phyloP scores from a whole-genome alignment of 371 early-diverging fungal genomes.

The Haplosporangium sp. region DNA sequence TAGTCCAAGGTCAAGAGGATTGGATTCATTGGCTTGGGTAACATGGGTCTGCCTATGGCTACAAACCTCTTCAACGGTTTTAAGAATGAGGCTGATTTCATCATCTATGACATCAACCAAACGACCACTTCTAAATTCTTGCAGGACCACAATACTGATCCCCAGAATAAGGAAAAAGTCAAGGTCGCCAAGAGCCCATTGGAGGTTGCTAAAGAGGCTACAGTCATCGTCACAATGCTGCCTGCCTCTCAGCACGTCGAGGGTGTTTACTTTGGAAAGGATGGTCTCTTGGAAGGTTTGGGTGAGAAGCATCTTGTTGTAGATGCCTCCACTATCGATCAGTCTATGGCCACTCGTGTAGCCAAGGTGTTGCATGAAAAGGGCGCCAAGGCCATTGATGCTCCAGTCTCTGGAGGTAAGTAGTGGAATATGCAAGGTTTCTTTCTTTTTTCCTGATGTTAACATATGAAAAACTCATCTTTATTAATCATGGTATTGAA shows the following conservation, averaged over 20 bases:
- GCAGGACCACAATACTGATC: constrained; percentile 53
- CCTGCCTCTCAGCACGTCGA: constrained; percentile 88
- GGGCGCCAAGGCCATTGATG: constrained; percentile 86
- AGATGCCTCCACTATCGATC: constrained; percentile 95
- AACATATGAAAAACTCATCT: neutral
- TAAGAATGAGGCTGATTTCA: constrained; percentile 67
- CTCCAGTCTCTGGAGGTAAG: constrained; percentile 95
- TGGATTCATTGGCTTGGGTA: constrained; percentile 96
- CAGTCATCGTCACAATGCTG: constrained; percentile 93
- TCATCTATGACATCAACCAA: constrained; percentile 81
- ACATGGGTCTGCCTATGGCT: constrained; percentile 96
- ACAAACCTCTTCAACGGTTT: constrained; percentile 76
- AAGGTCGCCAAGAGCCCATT: constrained; percentile 67
- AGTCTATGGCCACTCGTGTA: constrained; percentile 75
- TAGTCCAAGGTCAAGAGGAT: constrained; percentile 62
- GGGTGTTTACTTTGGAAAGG: constrained; percentile 78
- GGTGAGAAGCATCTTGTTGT: constrained; percentile 71
- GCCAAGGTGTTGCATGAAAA: constrained; percentile 67
- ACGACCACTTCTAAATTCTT: constrained; percentile 66
- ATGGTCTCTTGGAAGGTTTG: constrained; percentile 69
- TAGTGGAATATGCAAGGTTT: neutral
- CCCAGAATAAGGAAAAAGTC: constrained; percentile 59
- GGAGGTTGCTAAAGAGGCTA: constrained; percentile 79
- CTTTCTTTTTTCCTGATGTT: neutral
- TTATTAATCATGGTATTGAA: too few relatives aligned